Percentiles rank a stretch among this genome's conserved stretches.
Evolutionary conservation across 106 monocot species (phyloP).

Genomic region (Cymbidium sinense): DNA sequence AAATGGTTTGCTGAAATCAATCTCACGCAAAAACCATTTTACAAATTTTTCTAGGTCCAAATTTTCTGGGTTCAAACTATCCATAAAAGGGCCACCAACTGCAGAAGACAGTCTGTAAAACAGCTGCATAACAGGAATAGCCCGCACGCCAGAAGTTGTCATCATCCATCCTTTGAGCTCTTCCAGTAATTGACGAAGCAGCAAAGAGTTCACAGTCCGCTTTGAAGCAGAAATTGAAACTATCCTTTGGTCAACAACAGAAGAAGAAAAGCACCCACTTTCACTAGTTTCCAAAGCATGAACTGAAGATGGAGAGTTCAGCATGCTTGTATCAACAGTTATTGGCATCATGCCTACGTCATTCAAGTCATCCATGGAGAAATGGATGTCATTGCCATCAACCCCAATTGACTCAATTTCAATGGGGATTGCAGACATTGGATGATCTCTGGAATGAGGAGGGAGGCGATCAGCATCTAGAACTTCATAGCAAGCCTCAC

Average conservation of each 20-base stretch:
- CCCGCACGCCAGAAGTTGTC: constrained; percentile 64
- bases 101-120: constrained; percentile 94
- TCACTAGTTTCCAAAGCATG: constrained; percentile 65
- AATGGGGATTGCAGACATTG: constrained; percentile 95
- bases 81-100: constrained; percentile 95
- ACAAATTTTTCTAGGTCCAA: constrained; percentile 89
- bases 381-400: constrained; percentile 69
- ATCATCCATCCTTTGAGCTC: constrained; percentile 97
- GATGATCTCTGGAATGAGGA: constrained; percentile 84
- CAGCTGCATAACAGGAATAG: constrained; percentile 92
- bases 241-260: constrained; percentile 50
- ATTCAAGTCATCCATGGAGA: constrained; percentile 74
- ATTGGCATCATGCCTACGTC: constrained; percentile 45
- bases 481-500: constrained; percentile 95
- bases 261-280: constrained; percentile 40
- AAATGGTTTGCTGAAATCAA: constrained; percentile 72
- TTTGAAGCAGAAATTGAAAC: constrained; percentile 96
- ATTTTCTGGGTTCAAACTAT: constrained; percentile 76
- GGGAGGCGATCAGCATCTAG: constrained; percentile 88
- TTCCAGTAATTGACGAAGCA: constrained; percentile 65
- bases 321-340: constrained; percentile 37
- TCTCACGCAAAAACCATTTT: constrained; percentile 81
- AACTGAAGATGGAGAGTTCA: constrained; percentile 43
- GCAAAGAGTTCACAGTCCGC: constrained; percentile 79
- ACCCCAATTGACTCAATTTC: constrained; percentile 74